Evolutionary conservation across 306 rosid species (phyloP), one percentile per base, ranked within the genome.

Genomic region (Arachis stenosperma): DNA sequence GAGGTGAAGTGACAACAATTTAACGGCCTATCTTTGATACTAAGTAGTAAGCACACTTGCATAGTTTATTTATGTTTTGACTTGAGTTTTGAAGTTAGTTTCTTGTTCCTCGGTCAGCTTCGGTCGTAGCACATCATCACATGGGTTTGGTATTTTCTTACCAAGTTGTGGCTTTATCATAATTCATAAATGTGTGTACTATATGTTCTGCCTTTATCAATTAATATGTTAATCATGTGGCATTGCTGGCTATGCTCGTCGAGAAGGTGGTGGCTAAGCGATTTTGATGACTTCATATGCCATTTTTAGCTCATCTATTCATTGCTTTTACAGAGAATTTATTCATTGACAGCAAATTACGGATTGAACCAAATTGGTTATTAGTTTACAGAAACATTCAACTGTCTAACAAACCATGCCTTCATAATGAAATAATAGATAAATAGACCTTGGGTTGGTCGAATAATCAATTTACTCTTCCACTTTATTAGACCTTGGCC

Each of bases 211-310:
- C 58, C 77, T 72, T 80, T 52, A 64, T 71, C 71, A 50, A 69
- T 73, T 82, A 61, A 42, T 82, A 57, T 67, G 61, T 43, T 43
- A 83, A 86, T 87, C 98, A 37, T 80, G 87, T 76, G 91, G 90
- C 65, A 79, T 89, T 86, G 86, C 88, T 27, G 81, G 88, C 76
- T 85, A 74, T 83, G 81, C 87, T 77, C 81, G 86, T 46, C 81
- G 61, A 39, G 92, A 86, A 79, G 27, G 27, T 22, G 92, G 87
- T 14, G 90, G 94, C 67, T 84, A 84, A 39, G 90, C 90, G 90
- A 86, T 63, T 89, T 88, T 69, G 81, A 86, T 62, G 82, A 79
- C 85, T 69, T 92, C 88, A 86, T 81, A 85, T 79, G 85, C 76
- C 55, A 59, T 60, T 5, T 61, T 30, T 43, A 72, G 66, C 47